Base-by-base conservation (phyloP, 768 basidiomycete species). In the Mrakia gelida region DNA sequence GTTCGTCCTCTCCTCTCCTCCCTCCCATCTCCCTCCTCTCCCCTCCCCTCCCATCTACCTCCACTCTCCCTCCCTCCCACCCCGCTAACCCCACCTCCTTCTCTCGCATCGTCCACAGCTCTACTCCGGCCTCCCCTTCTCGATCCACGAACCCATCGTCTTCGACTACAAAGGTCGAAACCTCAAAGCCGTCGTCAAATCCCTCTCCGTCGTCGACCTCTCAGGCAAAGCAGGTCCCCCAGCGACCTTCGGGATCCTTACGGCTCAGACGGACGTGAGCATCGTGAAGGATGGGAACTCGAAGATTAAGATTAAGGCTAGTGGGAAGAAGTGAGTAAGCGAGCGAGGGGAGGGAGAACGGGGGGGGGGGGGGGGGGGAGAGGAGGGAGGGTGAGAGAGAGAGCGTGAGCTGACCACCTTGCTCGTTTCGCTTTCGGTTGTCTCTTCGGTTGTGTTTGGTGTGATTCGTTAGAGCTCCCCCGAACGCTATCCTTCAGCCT, bases 401-500 rank as follows among this genome's bases (percentile, higher is more conserved):
- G 45, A 0, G 32, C n/a, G n/a, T n/a, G 34, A 65, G 30, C 62
- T 73, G 61, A 56, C 71, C 43, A 38, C 8, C 38, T 38, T n/a
- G n/a, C 38, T 38, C 38, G 38, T 38, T 38, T 38, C 38, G 38
- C 8, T 38, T 8, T 38, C 38, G n/a, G n/a, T 43, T 11, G 11
- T 45, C 45, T 2, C 45, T 45, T 45, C 45, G 41, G 13, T 67
- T 3, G n/a, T 38, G 30, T 16, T 45, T 15, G 23, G 4, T 43
- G 56, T 26, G n/a, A n/a, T 21, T 26, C 6, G n/a, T 71, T 65
- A 95, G 94, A 81, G 90, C 93, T 0, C 91, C 94, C 8, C 90
- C 95, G 10, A 98, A 98, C 83, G 94, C 97, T 0, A 96, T 99
- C 81, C 88, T 99, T 15, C 91, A 94, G 0, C 94, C 97, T 1